Percentiles rank a stretch among this genome's conserved stretches.
phyloP scores from a whole-genome alignment of 2,329 filamentous ascomycete species.

The Calcarisporium arbuscula region DNA sequence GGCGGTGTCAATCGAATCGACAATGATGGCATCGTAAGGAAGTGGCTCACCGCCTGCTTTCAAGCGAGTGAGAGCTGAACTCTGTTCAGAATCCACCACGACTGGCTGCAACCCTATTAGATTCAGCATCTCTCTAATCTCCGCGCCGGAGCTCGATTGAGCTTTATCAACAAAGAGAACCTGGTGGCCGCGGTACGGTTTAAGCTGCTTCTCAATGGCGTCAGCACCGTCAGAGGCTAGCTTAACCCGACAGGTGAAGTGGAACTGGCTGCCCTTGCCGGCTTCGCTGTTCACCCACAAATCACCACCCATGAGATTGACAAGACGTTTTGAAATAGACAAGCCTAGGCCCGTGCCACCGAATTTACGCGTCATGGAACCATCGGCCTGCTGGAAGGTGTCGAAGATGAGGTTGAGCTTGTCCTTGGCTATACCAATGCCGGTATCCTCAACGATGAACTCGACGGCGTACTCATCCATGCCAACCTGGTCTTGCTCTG shows the following conservation, averaged over 20 bases:
- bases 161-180: slow-evolving; percentile 94
- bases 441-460: slow-evolving; percentile 92
- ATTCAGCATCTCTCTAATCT: slow-evolving; percentile 72
- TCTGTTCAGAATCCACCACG: slow-evolving; percentile 75
- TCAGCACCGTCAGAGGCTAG: slow-evolving; percentile 73
- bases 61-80: slow-evolving; percentile 47
- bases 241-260: slow-evolving; percentile 89
- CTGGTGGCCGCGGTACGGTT: slow-evolving; percentile 86
- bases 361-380: slow-evolving; percentile 92
- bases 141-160: slow-evolving; percentile 66
- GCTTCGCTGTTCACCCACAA: slow-evolving; percentile 94
- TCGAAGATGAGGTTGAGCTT: slow-evolving; percentile 97
- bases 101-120: slow-evolving; percentile 74
- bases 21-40: slow-evolving; percentile 90
- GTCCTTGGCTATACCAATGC: slow-evolving; percentile 91
- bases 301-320: slow-evolving; percentile 93
- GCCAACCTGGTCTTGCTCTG: slow-evolving; percentile 55
- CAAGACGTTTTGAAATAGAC: slow-evolving; percentile 90
- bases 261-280: slow-evolving; percentile 88
- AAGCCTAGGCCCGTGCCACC: slow-evolving; percentile 89
- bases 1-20: slow-evolving; percentile 91
- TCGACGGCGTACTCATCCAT: slow-evolving; percentile 85
- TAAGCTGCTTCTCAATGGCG: slow-evolving; percentile 74
- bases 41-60: slow-evolving; percentile 51
- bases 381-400: slow-evolving; percentile 97